These are phyloP conservation scores for Colletotrichum lini DNA, from an alignment of 2,329 filamentous ascomycete species.

Conservation along the genomic window DNA sequence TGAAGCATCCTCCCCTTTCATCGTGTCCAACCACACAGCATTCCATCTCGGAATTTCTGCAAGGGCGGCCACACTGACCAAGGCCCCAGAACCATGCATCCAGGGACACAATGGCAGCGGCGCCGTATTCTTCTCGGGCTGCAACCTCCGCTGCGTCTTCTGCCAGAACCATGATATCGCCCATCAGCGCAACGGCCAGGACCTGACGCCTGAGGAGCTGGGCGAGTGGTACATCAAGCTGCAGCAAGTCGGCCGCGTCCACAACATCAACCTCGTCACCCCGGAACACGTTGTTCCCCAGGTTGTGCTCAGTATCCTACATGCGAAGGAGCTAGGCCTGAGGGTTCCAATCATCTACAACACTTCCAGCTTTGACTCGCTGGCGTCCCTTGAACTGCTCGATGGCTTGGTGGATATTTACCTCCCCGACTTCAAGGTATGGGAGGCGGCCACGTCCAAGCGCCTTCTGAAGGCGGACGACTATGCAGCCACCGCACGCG, in stretches of 20 bases:
- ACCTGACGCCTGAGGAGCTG: constrained; percentile 83
- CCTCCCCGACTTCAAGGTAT: constrained; percentile 90
- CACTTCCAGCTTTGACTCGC: constrained; percentile 84
- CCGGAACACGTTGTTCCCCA: constrained; percentile 91
- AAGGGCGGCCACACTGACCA: constrained; percentile 30
- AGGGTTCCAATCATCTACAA: constrained; percentile 86
- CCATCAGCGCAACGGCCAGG: constrained; percentile 85
- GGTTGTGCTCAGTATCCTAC: constrained; percentile 81
- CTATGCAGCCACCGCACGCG: constrained; percentile 79
- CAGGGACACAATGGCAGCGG: constrained; percentile 87
- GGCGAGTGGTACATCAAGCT: constrained; percentile 88
- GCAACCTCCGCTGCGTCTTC: constrained; percentile 81
- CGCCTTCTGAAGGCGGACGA: constrained; percentile 84
- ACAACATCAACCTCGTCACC: constrained; percentile 91
- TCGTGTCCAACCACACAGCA: background rate
- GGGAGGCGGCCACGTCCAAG: constrained; percentile 75
- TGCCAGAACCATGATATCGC: constrained; percentile 90
- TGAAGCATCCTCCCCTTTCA: constrained; percentile 40
- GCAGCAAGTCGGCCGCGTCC: constrained; percentile 83
- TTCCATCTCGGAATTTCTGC: background rate
- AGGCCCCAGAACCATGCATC: constrained; percentile 79
- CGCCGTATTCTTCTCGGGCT: constrained; percentile 84
- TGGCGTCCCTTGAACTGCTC: constrained; percentile 79
- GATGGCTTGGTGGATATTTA: constrained; percentile 89
- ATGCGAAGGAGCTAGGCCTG: constrained; percentile 79